Evolutionary conservation across 208 protist genomes (phyloP).

Genomic region (Porcisia hertigi): DNA sequence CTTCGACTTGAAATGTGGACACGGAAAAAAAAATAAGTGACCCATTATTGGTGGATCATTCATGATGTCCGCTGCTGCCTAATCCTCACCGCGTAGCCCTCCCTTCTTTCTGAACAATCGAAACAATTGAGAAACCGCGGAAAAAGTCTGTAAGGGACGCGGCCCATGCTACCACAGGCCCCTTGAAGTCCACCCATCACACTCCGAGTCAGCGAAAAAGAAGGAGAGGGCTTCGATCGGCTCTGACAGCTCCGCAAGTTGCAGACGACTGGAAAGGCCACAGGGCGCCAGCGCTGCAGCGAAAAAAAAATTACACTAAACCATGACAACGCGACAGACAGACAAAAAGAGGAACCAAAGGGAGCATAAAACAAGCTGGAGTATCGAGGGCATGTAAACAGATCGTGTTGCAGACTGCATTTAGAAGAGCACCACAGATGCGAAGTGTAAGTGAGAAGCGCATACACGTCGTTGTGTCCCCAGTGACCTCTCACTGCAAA

Average conservation of each 20-base stretch:
- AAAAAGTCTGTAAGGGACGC: too few relatives aligned
- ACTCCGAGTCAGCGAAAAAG: too few relatives aligned
- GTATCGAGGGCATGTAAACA: background rate
- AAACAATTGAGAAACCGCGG: background rate
- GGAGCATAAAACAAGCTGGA: background rate
- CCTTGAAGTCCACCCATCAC: too few relatives aligned
- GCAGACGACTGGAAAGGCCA: background rate
- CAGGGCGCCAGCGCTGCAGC: background rate
- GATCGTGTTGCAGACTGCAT: background rate
- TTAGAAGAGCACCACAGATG: background rate
- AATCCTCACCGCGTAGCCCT: background rate
- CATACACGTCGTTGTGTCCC: background rate
- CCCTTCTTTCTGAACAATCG: background rate
- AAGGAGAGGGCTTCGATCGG: too few relatives aligned
- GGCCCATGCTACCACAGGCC: too few relatives aligned
- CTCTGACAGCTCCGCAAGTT: too few relatives aligned
- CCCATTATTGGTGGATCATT: background rate
- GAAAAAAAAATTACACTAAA: background rate
- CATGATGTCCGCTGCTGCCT: too few relatives aligned
- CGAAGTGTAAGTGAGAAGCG: background rate
- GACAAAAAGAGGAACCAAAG: background rate
- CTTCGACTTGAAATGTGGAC: background rate
- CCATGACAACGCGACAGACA: background rate
- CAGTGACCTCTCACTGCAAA: background rate
- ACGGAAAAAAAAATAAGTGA: background rate